phyloP scores from a whole-genome alignment of 2,329 filamentous ascomycete genomes.

The Penicillium sp. region DNA sequence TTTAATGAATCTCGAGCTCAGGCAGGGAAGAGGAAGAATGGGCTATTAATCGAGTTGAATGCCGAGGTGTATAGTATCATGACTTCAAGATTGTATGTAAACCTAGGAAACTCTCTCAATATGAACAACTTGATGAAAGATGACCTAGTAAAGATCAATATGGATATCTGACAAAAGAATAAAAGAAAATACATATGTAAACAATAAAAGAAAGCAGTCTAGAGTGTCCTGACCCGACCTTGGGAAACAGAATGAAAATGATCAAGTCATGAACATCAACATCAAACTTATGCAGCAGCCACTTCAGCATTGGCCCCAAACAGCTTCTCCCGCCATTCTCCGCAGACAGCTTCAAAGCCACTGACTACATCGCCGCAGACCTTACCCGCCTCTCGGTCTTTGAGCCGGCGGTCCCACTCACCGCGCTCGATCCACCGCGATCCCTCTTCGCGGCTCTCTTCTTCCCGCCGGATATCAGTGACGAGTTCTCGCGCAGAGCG shows the following conservation, averaged over 20 bases:
- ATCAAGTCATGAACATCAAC: conserved; percentile 4
- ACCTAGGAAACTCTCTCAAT: neutral
- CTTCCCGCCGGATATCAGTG: conserved; percentile 77
- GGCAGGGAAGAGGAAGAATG: neutral
- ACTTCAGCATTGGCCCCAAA: conserved; percentile 49
- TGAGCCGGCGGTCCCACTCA: conserved; percentile 76
- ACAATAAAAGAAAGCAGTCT: conserved; percentile 1
- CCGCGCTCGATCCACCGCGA: conserved; percentile 76
- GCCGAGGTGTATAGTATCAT: neutral
- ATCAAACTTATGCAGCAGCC: conserved; percentile 26
- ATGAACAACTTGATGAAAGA: conserved; percentile 1
- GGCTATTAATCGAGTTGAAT: neutral
- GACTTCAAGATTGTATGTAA: neutral
- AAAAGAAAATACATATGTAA: neutral
- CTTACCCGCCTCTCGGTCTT: conserved; percentile 73
- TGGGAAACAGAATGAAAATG: neutral
- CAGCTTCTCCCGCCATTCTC: conserved; percentile 74
- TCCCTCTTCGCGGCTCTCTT: conserved; percentile 77
- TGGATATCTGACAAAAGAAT: conserved; percentile 8
- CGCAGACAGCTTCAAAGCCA: conserved; percentile 88
- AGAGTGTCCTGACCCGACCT: neutral
- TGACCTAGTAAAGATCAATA: neutral
- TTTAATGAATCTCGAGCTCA: neutral
- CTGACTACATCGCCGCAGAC: conserved; percentile 85
- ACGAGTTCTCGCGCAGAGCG: conserved; percentile 82